Base-by-base conservation (phyloP, 441 rosid species). In the Lepidium campestre region DNA sequence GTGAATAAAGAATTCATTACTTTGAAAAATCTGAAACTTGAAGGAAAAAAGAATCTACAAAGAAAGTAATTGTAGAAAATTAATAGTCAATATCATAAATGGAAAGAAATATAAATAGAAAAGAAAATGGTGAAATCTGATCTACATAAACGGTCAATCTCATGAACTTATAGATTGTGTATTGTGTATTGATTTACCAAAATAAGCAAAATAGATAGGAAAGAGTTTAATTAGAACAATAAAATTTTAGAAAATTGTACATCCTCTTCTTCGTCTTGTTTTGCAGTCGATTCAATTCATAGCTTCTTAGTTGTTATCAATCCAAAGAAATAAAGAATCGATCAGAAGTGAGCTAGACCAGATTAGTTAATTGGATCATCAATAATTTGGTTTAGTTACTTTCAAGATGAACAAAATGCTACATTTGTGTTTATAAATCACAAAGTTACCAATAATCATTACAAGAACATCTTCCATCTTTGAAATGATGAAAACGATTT, bases 401-500 rank as follows among this genome's bases (percentile, higher is more conserved):
- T 27, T 13, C 60, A 52, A 39, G 25, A 50, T 29, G 31, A 11
- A 57, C 15, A 40, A 10, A 40, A 10, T 25, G 62, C 44, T 12
- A 39, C 53, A 48, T 27, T 7, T 57, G 48, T 31, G 17, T n/a
- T n/a, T n/a, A n/a, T n/a, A n/a, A n/a, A 13, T 58, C 22, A 46
- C 31, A 49, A 36, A 7, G 12, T 78, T 56, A 82, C 86, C 86
- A 82, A 48, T 80, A 88, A 25, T 85, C 89, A 48, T 79, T 82
- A 78, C 81, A 88, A 52, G 89, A 85, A 78, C 89, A 85, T 40
- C 42, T 67, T 35, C 85, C 89, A 47, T 82, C 77, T 64, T 62
- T 77, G 56, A 88, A 75, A 84, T 84, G 88, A 72, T 84, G 93
- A 74, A 81, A 87, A 53, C 84, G 73, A 68, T 79, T 83, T 1